Base-by-base conservation (phyloP, 768 basidiomycete genomes). In the Trametes villosa region DNA sequence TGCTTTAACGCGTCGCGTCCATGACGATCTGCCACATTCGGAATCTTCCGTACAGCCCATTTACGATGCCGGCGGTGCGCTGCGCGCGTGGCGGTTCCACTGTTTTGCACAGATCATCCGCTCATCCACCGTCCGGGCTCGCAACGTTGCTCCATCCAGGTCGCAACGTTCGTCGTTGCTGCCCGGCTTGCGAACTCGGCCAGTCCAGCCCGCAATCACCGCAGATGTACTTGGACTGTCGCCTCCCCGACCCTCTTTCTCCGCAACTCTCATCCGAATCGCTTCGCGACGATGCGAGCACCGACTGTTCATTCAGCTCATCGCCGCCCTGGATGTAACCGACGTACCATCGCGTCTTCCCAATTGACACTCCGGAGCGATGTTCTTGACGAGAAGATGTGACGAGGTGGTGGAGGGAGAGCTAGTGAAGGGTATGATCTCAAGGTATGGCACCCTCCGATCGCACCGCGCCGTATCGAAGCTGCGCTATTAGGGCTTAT, bases 31-130 rank as follows among this genome's bases (percentile, higher is more conserved):
- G 52, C 47, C 53, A 18, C 24, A 26, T 54, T 62, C 60, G 60
- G 60, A 61, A 61, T 29, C 55, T 47, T 24, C 60, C 60, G 60
- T 49, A 51, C 53, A 50, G 53, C 59, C 47, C n/a, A 30, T 40
- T 36, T n/a, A n/a, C 22, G 44, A 45, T 27, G 17, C 5, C 20
- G 24, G 33, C 29, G 36, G 34, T 22, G 48, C 48, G 47, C 13
- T 44, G 41, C 57, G 50, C 58, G 44, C 41, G 44, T 52, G 58
- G 57, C 57, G 51, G 48, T 58, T 18, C 55, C 42, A 13, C 17
- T 9, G 49, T 4, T 22, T 15, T n/a, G n/a, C n/a, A n/a, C n/a
- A n/a, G 31, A 9, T 20, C 18, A n/a, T 38, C n/a, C 44, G 44
- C 20, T 45, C 22, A 24, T 45, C 22, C 44, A 22, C 20, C 24